phyloP scores from a whole-genome alignment of 2,329 filamentous ascomycete genomes.

The Venturia pyrina region DNA sequence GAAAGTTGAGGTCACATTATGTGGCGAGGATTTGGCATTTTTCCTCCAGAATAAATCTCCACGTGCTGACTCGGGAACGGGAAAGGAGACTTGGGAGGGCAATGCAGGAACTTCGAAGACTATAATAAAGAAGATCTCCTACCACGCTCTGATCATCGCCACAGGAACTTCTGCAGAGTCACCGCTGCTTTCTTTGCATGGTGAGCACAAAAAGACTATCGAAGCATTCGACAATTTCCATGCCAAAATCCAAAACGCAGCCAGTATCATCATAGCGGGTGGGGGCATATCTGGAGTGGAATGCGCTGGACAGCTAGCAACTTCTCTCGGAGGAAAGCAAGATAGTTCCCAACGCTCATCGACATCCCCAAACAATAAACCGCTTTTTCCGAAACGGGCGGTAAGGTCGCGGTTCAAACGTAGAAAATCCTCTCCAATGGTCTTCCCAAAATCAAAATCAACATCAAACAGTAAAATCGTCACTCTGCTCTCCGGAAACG shows the following conservation, averaged over 20 bases:
- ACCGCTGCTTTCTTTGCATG: slow-evolving; percentile 26
- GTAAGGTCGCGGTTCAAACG: not conserved
- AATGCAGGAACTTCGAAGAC: not conserved
- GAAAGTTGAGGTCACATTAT: slow-evolving; percentile 17
- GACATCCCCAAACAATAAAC: not conserved
- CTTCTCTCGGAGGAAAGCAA: slow-evolving; percentile 16
- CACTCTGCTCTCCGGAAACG: slow-evolving; percentile 22
- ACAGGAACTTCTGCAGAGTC: slow-evolving; percentile 28
- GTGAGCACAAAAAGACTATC: slow-evolving; percentile 24
- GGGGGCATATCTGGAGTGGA: slow-evolving; percentile 28
- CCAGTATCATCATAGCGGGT: slow-evolving; percentile 26
- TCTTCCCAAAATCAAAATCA: not conserved
- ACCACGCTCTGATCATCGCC: slow-evolving; percentile 27
- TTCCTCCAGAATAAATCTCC: not conserved
- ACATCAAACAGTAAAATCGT: slow-evolving; percentile 19
- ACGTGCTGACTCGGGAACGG: not conserved
- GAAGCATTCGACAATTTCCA: slow-evolving; percentile 23
- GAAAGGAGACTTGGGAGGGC: not conserved
- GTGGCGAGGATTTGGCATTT: slow-evolving; percentile 1
- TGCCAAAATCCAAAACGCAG: slow-evolving; percentile 19
- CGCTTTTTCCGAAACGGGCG: not conserved
- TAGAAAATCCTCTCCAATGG: not conserved
- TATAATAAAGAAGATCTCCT: slow-evolving; percentile 19
- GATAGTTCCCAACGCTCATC: not conserved
- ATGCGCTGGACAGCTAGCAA: slow-evolving; percentile 28